phyloP scores from a whole-genome alignment of 257 asterid species.

The Fraxinus excelsior region DNA sequence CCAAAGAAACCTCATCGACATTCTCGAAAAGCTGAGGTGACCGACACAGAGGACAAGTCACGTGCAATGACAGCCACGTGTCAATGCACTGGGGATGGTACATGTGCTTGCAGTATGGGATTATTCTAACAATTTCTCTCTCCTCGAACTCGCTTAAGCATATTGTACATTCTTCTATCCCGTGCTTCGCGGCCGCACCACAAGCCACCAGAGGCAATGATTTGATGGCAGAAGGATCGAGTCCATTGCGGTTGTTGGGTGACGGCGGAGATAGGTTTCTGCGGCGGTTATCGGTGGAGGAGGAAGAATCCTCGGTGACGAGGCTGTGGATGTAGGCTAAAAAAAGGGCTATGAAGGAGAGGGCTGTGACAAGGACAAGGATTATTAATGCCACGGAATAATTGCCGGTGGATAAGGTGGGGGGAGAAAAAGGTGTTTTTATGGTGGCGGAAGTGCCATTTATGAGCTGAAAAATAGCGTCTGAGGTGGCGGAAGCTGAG shows the following conservation, averaged over 20 bases:
- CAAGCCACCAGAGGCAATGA: conserved; percentile 39
- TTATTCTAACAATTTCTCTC: conserved; percentile 34
- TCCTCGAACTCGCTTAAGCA: conserved; percentile 45
- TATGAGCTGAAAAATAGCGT: neutral
- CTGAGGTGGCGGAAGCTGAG: neutral
- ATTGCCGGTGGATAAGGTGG: neutral
- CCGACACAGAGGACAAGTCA: conserved; percentile 51
- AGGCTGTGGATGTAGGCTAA: neutral
- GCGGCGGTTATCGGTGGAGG: conserved; percentile 10
- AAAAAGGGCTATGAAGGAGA: neutral
- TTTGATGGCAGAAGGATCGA: conserved; percentile 23
- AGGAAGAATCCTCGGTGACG: neutral
- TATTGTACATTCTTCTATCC: conserved; percentile 37
- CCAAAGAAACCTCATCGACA: conserved; percentile 36
- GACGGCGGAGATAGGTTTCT: conserved; percentile 20
- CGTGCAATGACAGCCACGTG: conserved; percentile 46
- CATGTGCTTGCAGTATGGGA: conserved; percentile 46
- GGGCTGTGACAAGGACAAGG: neutral
- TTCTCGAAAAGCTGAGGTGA: conserved; percentile 28
- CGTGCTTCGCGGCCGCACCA: conserved; percentile 32
- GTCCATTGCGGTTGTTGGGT: conserved; percentile 15
- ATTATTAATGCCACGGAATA: no score
- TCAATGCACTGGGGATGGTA: conserved; percentile 42
- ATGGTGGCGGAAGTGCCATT: neutral
- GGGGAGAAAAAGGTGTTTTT: neutral